Percentiles rank a stretch among this genome's conserved stretches.
Conservation (phyloP, 441 rosid species). For the Populus hybrid region DNA sequence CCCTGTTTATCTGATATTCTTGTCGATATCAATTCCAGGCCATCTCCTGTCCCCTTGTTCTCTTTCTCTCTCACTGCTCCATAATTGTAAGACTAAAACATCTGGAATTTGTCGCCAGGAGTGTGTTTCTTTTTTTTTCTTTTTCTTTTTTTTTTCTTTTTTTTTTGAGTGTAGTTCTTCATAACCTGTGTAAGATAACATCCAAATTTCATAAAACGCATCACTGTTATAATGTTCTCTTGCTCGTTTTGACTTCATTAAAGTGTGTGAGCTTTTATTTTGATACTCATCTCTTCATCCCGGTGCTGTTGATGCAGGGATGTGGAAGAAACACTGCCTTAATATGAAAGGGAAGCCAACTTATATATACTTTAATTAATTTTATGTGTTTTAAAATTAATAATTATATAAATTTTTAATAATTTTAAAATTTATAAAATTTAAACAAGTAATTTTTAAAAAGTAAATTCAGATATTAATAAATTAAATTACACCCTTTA, state of each 20-base stretch:
- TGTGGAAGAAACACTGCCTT: not conserved
- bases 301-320: not conserved
- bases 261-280: not conserved
- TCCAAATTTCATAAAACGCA: not conserved
- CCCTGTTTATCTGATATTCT: not conserved
- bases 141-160: too few relatives aligned
- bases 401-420: too few relatives aligned
- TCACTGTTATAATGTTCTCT: not conserved
- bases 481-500: too few relatives aligned
- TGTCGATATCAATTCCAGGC: not conserved
- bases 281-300: not conserved
- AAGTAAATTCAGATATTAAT: too few relatives aligned
- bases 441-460: too few relatives aligned
- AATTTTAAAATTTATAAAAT: too few relatives aligned
- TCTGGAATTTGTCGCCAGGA: not conserved
- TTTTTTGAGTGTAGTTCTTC: not conserved
- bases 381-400: too few relatives aligned
- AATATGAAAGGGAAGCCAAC: not conserved
- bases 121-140: too few relatives aligned
- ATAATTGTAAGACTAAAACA: not conserved
- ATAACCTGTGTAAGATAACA: not conserved
- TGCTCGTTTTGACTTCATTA: not conserved
- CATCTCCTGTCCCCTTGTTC: not conserved
- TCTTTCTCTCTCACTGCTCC: not conserved
- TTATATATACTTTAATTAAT: too few relatives aligned